Conservation (phyloP, 2,329 filamentous ascomycete species). For the Colletotrichum cuscutae region DNA sequence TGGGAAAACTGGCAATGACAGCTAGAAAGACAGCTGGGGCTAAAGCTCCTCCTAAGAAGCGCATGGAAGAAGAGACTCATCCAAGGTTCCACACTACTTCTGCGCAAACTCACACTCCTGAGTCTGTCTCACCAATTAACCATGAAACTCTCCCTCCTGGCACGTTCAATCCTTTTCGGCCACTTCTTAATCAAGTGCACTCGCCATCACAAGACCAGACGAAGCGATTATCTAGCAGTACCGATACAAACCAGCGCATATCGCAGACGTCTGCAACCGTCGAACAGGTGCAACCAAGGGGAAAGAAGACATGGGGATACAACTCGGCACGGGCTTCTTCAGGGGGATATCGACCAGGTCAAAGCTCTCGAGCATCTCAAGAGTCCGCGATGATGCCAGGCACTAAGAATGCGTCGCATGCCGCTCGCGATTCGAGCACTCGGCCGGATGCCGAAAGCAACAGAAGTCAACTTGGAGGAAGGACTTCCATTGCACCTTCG, state of each 20-base stretch:
- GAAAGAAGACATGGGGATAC: background rate
- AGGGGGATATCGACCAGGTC: background rate
- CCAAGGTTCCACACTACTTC: background rate
- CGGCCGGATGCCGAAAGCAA: background rate
- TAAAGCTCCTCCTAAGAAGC: background rate
- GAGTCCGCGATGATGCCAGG: background rate
- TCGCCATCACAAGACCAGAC: background rate
- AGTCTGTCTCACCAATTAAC: background rate
- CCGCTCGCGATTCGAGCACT: background rate
- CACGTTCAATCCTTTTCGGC: background rate
- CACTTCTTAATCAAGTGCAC: background rate
- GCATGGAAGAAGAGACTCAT: background rate
- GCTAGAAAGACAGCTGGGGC: constrained; percentile 14
- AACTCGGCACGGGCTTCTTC: background rate
- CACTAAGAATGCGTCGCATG: background rate
- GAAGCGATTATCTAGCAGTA: background rate
- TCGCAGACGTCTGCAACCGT: background rate
- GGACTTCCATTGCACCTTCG: background rate
- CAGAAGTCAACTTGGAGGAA: background rate
- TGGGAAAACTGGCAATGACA: constrained; percentile 5
- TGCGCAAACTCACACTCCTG: background rate
- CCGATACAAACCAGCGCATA: background rate
- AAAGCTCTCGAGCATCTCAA: background rate
- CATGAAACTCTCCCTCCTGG: background rate
- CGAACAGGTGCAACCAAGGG: background rate